These are phyloP conservation scores for Pulicaria dysenterica DNA, from an alignment of 129 eudicot species.

Conservation along the genomic window DNA sequence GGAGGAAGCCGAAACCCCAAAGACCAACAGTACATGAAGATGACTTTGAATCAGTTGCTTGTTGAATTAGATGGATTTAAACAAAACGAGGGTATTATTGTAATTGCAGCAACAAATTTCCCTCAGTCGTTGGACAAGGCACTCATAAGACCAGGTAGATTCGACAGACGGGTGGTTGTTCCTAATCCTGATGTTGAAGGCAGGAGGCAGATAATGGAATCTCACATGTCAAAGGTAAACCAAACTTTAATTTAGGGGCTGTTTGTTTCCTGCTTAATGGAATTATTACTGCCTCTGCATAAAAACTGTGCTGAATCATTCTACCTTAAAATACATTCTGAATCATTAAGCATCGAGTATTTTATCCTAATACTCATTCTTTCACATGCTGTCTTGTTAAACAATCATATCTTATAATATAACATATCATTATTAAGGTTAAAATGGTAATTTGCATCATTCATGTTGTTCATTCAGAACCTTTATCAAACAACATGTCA, in stretches of 20 bases:
- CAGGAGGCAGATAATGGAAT: conserved; percentile 90
- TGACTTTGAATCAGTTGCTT: conserved; percentile 92
- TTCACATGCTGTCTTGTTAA: too few relatives aligned
- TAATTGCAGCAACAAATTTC: conserved; percentile 93
- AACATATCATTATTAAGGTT: too few relatives aligned
- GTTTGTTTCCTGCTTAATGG: too few relatives aligned
- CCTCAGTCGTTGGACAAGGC: conserved; percentile 95
- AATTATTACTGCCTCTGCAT: too few relatives aligned
- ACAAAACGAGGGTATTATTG: conserved; percentile 94
- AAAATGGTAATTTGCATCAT: too few relatives aligned
- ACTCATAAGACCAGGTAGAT: conserved; percentile 91
- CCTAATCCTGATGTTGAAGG: conserved; percentile 99
- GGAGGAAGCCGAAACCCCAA: conserved; percentile 97
- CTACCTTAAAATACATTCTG: too few relatives aligned
- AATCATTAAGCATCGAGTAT: too few relatives aligned
- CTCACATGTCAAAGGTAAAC: conserved; percentile 91
- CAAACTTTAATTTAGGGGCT: conserved; percentile 8
- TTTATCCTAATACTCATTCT: too few relatives aligned
- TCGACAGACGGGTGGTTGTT: conserved; percentile 89
- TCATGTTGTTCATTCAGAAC: too few relatives aligned
- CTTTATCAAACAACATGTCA: too few relatives aligned
- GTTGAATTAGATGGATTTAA: conserved; percentile 97
- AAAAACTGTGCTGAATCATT: too few relatives aligned
- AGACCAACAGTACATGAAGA: conserved; percentile 96
- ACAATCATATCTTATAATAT: too few relatives aligned